Percentiles rank a stretch among this genome's conserved stretches.
Conservation (phyloP, 2,329 filamentous ascomycete genomes). For the Celoporthe dispersa region DNA sequence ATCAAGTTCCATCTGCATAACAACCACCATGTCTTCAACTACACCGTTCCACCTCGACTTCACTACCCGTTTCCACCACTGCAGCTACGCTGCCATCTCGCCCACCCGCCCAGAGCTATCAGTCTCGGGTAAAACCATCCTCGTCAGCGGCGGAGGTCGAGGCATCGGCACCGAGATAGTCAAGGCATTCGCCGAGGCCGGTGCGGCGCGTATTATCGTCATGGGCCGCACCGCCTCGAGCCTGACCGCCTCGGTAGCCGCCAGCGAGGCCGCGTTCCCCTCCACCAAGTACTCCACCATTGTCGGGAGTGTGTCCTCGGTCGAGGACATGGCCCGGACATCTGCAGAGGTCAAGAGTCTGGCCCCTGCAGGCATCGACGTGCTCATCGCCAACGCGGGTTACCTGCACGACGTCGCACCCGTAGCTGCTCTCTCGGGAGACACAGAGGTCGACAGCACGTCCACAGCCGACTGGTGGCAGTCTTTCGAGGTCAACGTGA, state of each 20-base stretch:
- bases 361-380: conserved; percentile 32
- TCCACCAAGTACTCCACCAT: conserved; percentile 29
- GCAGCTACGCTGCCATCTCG: conserved; percentile 36
- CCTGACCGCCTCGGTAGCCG: conserved; percentile 31
- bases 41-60: conserved; percentile 7
- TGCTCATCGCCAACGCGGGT: conserved; percentile 38
- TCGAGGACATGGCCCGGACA: conserved; percentile 19
- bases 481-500: conserved; percentile 35
- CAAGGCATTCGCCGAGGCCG: conserved; percentile 52
- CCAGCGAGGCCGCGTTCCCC: neutral
- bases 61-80: conserved; percentile 18
- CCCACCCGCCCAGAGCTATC: conserved; percentile 35
- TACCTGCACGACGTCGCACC: conserved; percentile 31
- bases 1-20: neutral
- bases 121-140: conserved; percentile 47
- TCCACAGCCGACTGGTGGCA: conserved; percentile 34
- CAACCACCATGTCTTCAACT: neutral
- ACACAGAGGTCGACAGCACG: conserved; percentile 14
- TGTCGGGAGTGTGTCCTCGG: conserved; percentile 30
- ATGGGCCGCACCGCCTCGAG: conserved; percentile 37
- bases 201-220: conserved; percentile 58
- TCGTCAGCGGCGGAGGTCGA: conserved; percentile 55
- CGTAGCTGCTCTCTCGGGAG: conserved; percentile 26
- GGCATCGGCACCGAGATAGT: conserved; percentile 56
- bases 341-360: conserved; percentile 17